Conservation (phyloP, 139 green algal species). For the Gonium pectorale region DNA sequence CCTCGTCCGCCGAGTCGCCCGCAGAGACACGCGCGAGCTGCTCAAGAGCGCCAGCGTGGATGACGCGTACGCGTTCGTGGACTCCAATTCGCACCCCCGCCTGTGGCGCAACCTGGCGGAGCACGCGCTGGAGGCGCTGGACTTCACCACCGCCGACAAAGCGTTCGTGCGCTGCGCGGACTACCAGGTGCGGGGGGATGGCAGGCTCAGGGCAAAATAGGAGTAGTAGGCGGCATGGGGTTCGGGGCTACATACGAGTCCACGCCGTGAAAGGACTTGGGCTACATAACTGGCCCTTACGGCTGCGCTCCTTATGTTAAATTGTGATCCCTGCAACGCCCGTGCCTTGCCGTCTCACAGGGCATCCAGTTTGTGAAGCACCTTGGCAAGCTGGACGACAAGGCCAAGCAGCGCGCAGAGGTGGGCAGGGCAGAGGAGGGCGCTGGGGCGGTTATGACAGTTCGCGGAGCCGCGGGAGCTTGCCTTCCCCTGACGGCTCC, state of each 20-base stretch:
- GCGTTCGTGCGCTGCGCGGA: conserved; percentile 74
- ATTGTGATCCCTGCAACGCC: not conserved
- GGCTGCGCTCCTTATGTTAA: no score
- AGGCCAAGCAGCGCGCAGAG: conserved; percentile 81
- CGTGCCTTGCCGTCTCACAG: conserved; percentile 37
- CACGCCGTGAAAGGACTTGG: no score
- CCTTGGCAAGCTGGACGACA: conserved; percentile 71
- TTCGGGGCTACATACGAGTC: no score
- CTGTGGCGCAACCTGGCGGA: conserved; percentile 87
- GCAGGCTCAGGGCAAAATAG: not conserved
- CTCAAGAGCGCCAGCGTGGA: conserved; percentile 66
- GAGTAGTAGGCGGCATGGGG: no score
- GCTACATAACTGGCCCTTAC: no score
- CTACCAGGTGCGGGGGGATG: conserved; percentile 53
- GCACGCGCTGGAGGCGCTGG: conserved; percentile 73
- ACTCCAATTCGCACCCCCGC: conserved; percentile 73
- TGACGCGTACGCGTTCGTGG: conserved; percentile 79
- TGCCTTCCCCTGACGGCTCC: no score
- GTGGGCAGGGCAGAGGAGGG: conserved; percentile 47
- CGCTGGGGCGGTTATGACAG: no score
- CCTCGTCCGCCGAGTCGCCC: not conserved
- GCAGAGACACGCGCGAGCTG: conserved; percentile 73
- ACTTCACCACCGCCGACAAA: conserved; percentile 84
- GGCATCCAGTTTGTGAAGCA: conserved; percentile 87
- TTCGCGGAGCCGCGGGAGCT: no score